Conservation (phyloP, 805 yeast genomes). For the Candida gorgasii region DNA sequence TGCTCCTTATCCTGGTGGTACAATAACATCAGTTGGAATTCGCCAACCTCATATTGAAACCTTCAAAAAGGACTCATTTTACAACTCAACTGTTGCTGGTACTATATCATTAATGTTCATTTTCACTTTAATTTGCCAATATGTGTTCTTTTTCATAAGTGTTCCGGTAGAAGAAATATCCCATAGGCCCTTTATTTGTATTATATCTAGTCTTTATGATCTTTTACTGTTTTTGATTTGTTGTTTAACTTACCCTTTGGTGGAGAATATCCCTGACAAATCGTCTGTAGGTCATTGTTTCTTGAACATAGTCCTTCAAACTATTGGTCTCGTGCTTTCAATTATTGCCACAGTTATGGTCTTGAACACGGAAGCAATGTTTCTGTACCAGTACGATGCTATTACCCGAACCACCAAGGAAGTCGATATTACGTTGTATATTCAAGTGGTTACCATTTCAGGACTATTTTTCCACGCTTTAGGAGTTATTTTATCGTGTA, state of each 20-base stretch:
- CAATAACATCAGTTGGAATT: background rate
- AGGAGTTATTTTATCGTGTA: constrained; percentile 15
- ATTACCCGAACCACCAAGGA: constrained; percentile 13
- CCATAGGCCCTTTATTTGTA: constrained; percentile 29
- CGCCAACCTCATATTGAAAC: background rate
- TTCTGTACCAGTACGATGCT: constrained; percentile 22
- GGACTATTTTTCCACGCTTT: constrained; percentile 19
- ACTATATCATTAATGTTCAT: constrained; percentile 20
- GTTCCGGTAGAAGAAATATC: constrained; percentile 37
- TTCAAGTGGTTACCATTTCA: constrained; percentile 23
- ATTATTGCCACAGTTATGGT: constrained; percentile 20
- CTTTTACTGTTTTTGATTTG: constrained; percentile 16
- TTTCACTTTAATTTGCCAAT: constrained; percentile 27
- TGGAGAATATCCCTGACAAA: constrained; percentile 15
- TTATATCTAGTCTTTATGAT: constrained; percentile 23
- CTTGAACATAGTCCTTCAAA: constrained; percentile 21
- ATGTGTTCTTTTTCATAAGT: constrained; percentile 27
- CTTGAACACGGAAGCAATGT: constrained; percentile 26
- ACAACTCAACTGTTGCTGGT: constrained; percentile 4
- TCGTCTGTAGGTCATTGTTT: background rate
- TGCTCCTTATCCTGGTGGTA: background rate
- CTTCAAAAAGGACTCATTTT: constrained; percentile 1
- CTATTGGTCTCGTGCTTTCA: constrained; percentile 20
- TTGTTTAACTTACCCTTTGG: constrained; percentile 23
- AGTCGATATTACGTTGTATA: constrained; percentile 30